Evolutionary conservation across 805 yeast genomes (phyloP).

Genomic region (Kockiozyma suomiensis): DNA sequence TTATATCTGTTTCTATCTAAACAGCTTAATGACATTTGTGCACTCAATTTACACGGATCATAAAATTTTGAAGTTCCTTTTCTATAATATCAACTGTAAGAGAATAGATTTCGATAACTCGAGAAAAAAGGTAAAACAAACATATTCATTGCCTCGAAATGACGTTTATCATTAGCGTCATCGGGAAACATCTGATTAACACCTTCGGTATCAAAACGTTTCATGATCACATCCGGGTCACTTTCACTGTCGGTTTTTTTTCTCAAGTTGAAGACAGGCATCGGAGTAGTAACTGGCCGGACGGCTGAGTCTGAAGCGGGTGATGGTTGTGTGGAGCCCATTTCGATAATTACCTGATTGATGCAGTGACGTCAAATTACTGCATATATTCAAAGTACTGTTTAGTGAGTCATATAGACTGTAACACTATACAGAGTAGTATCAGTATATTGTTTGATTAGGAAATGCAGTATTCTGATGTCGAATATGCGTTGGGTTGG

Average conservation of each 20-base stretch:
- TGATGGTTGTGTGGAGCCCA: not conserved
- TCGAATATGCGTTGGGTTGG: no score
- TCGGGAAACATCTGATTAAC: conserved; percentile 76
- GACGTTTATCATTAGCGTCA: conserved; percentile 71
- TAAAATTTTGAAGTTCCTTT: conserved; percentile 83
- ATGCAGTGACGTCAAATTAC: no score
- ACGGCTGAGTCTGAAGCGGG: not conserved
- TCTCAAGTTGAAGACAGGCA: not conserved
- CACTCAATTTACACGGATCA: conserved; percentile 90
- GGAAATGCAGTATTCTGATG: no score
- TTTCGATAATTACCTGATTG: no score
- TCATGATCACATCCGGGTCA: conserved; percentile 8
- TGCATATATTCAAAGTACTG: no score
- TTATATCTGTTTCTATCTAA: conserved; percentile 76
- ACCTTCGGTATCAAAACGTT: conserved; percentile 22
- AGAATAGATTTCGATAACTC: no score
- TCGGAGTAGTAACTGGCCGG: not conserved
- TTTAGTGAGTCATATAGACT: no score
- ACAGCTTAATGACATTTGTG: conserved; percentile 84
- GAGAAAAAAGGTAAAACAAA: not conserved
- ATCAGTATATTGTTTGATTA: no score
- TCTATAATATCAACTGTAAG: conserved; percentile 11
- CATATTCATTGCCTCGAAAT: conserved; percentile 60
- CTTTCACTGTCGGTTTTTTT: not conserved
- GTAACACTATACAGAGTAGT: no score